These are phyloP conservation scores for Peronospora tabacina DNA, from an alignment of 352 stramenopile species.

Conservation along the genomic window DNA sequence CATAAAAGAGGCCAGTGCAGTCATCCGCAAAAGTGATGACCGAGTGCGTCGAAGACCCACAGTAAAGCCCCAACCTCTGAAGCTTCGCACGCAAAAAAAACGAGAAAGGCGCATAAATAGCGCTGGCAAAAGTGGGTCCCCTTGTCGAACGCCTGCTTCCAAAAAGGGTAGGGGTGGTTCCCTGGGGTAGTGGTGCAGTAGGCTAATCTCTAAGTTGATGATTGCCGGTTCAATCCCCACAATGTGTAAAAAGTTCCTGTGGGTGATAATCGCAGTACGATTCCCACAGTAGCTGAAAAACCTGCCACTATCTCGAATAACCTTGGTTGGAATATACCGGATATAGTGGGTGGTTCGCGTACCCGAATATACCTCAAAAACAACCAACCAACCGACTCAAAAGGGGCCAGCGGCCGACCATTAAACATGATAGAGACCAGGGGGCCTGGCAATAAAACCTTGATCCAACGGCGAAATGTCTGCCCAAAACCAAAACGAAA, in stretches of 20 bases:
- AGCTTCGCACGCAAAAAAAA: neutral
- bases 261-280: too few relatives aligned
- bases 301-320: too few relatives aligned
- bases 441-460: neutral
- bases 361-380: too few relatives aligned
- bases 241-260: too few relatives aligned
- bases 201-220: too few relatives aligned
- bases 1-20: neutral
- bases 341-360: too few relatives aligned
- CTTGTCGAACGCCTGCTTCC: neutral
- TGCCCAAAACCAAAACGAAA: neutral
- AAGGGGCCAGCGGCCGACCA: neutral
- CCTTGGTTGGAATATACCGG: too few relatives aligned
- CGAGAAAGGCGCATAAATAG: neutral
- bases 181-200: too few relatives aligned
- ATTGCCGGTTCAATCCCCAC: too few relatives aligned
- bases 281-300: too few relatives aligned
- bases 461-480: neutral
- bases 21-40: neutral
- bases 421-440: neutral
- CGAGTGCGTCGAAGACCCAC: neutral
- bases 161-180: too few relatives aligned
- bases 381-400: too few relatives aligned
- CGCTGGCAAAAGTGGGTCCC: neutral
- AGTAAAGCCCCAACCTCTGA: neutral